These are phyloP conservation scores for Yamadazyma kanchanaburiensis DNA, from an alignment of 1,139 yeast species.

Conservation along the genomic window DNA sequence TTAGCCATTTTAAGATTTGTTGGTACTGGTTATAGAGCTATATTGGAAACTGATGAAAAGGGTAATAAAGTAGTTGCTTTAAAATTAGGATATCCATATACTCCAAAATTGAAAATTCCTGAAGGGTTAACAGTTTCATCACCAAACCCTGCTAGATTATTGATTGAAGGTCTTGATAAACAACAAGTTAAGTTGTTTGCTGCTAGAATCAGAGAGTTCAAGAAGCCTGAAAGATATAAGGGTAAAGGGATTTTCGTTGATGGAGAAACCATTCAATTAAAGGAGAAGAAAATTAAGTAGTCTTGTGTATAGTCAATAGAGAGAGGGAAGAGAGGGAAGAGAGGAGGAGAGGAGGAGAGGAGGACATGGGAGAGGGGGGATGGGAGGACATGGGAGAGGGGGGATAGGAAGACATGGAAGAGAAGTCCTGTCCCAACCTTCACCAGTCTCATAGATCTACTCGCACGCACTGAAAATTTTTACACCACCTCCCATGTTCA, in stretches of 20 bases:
- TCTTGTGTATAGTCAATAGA: slow-evolving; percentile 10
- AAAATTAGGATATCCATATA: slow-evolving; percentile 70
- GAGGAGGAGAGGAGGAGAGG: no score
- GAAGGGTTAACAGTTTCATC: slow-evolving; percentile 67
- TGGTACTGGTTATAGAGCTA: slow-evolving; percentile 96
- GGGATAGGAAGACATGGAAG: no score
- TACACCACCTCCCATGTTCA: slow-evolving; percentile 7
- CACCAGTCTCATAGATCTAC: no score
- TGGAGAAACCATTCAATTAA: slow-evolving; percentile 84
- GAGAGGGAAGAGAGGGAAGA: no score
- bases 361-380: no score
- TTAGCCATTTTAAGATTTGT: slow-evolving; percentile 82
- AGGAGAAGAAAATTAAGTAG: slow-evolving; percentile 90
- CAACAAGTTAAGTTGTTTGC: slow-evolving; percentile 89
- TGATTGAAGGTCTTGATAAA: slow-evolving; percentile 84
- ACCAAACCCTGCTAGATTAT: slow-evolving; percentile 85
- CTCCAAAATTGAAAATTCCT: slow-evolving; percentile 78
- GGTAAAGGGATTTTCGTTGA: slow-evolving; percentile 96
- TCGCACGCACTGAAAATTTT: no score
- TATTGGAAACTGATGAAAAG: slow-evolving; percentile 50
- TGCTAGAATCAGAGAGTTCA: slow-evolving; percentile 77
- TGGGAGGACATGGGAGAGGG: no score
- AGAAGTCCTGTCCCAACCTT: no score
- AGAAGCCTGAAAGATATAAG: slow-evolving; percentile 97
- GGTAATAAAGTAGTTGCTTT: slow-evolving; percentile 64